Conservation (phyloP, 2,329 filamentous ascomycete genomes). For the Alternaria viburni region DNA sequence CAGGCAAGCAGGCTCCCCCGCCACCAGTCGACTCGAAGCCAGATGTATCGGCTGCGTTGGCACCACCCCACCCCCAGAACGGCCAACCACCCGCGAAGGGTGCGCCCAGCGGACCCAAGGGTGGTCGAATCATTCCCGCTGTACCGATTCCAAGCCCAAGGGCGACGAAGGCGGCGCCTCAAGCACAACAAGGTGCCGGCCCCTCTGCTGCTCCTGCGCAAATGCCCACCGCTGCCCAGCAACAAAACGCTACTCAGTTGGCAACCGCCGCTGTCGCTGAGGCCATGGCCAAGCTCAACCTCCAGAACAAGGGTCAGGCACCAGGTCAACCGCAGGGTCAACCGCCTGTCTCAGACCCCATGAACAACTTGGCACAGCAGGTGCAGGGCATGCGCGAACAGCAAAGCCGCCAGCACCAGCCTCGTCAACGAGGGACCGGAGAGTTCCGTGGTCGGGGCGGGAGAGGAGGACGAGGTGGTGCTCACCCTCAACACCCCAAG, state of each 20-base stretch:
- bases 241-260: slow-evolving; percentile 72
- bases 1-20: slow-evolving; percentile 60
- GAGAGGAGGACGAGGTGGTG: slow-evolving; percentile 53
- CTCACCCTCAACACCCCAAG: slow-evolving; percentile 58
- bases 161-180: slow-evolving; percentile 42
- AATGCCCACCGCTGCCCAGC: slow-evolving; percentile 35
- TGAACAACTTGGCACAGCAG: slow-evolving; percentile 76
- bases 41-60: slow-evolving; percentile 62
- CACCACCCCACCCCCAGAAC: slow-evolving; percentile 54
- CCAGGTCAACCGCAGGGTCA: slow-evolving; percentile 22
- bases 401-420: slow-evolving; percentile 56
- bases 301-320: slow-evolving; percentile 34
- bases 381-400: slow-evolving; percentile 79
- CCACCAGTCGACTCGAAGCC: slow-evolving; percentile 74
- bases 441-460: slow-evolving; percentile 55
- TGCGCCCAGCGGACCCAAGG: slow-evolving; percentile 52
- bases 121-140: slow-evolving; percentile 66
- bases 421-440: slow-evolving; percentile 54
- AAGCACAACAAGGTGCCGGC: slow-evolving; percentile 38
- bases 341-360: slow-evolving; percentile 47
- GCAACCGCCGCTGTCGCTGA: slow-evolving; percentile 79
- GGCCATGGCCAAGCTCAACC: slow-evolving; percentile 75
- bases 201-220: slow-evolving; percentile 34
- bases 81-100: slow-evolving; percentile 43
- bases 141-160: slow-evolving; percentile 64